Percentiles rank a stretch among this genome's conserved stretches.
Conservation (phyloP, 1,284 basidiomycete species). For the Inonotus obliquus region DNA sequence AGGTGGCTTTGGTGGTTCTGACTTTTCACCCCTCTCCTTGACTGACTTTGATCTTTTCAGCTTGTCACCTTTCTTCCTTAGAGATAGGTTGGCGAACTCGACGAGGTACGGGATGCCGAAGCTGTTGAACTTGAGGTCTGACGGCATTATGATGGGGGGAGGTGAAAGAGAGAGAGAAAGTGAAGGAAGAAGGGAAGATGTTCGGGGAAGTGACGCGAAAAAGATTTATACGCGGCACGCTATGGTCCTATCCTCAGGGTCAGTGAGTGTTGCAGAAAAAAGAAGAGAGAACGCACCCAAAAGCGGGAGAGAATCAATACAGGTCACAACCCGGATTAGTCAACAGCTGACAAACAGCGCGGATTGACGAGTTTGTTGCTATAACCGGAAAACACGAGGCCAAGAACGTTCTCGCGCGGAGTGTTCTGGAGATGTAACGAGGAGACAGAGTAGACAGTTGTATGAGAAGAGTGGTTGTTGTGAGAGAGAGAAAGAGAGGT, state of each 20-base stretch:
- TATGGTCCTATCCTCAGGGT: background rate
- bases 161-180: background rate
- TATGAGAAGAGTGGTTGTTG: background rate
- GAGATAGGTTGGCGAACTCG: constrained; percentile 42
- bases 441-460: background rate
- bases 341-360: background rate
- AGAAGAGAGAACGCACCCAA: background rate
- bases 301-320: background rate
- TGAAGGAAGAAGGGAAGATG: background rate
- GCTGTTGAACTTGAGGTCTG: constrained; percentile 19
- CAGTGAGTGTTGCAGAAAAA: background rate
- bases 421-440: background rate
- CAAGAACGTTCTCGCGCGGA: background rate
- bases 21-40: constrained; percentile 20
- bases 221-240: constrained; percentile 1
- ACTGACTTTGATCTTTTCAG: constrained; percentile 5
- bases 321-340: background rate
- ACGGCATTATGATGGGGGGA: constrained; percentile 15
- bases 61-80: constrained; percentile 25
- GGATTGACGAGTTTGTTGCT: background rate
- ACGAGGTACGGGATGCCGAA: constrained; percentile 25
- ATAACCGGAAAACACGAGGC: background rate
- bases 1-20: constrained; percentile 16
- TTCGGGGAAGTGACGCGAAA: background rate
- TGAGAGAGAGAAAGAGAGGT: background rate